These are phyloP conservation scores for Pichia sp. DNA, from an alignment of 1,139 yeast genomes.

Conservation along the genomic window DNA sequence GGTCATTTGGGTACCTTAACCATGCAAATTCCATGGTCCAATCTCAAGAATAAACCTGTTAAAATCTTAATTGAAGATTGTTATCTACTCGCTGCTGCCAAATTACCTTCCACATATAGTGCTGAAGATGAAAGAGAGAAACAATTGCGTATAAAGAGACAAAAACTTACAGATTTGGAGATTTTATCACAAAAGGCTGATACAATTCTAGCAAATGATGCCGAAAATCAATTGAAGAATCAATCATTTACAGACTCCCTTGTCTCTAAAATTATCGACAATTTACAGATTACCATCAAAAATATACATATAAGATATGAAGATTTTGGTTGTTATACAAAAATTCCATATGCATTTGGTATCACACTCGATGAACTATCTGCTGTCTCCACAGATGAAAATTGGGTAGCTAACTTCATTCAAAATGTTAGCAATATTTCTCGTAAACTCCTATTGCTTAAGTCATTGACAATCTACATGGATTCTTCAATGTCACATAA, in stretches of 20 bases:
- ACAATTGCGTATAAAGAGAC: conserved; percentile 58
- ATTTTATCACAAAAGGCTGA: conserved; percentile 33
- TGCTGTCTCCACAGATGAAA: conserved; percentile 80
- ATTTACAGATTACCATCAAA: conserved; percentile 85
- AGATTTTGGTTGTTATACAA: conserved; percentile 59
- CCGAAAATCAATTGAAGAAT: conserved; percentile 43
- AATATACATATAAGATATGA: conserved; percentile 91
- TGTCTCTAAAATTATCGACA: conserved; percentile 85
- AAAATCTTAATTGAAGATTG: conserved; percentile 86
- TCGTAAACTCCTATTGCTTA: conserved; percentile 69
- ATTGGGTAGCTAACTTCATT: conserved; percentile 84
- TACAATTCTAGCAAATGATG: conserved; percentile 19
- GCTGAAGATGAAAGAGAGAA: conserved; percentile 61
- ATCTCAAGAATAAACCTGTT: conserved; percentile 87
- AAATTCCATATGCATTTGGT: conserved; percentile 76
- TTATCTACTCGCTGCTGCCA: conserved; percentile 74
- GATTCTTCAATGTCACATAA: conserved; percentile 50
- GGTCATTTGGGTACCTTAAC: conserved; percentile 90
- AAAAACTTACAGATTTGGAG: conserved; percentile 65
- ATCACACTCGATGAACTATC: conserved; percentile 78
- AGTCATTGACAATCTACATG: conserved; percentile 78
- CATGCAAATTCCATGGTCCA: conserved; percentile 95
- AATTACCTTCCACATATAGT: conserved; percentile 45
- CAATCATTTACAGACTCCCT: conserved; percentile 84
- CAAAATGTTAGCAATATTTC: conserved; percentile 63